Percentiles rank a stretch among this genome's conserved stretches.
phyloP scores from a whole-genome alignment of 805 yeast genomes.

The Yarrowia divulgata region DNA sequence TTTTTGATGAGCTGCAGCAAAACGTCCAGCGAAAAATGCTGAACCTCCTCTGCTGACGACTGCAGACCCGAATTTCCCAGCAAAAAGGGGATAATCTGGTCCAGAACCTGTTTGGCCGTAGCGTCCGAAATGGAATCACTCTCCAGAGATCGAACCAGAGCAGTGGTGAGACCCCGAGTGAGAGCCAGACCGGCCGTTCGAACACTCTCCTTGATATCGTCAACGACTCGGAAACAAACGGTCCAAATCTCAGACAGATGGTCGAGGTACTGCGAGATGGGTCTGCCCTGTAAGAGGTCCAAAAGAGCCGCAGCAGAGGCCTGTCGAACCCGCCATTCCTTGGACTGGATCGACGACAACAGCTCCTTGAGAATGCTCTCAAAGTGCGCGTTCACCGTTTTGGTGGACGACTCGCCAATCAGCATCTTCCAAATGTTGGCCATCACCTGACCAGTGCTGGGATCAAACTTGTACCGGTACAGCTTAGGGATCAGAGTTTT shows the following conservation, averaged over 20 bases:
- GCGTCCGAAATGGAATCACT: slow-evolving; percentile 54
- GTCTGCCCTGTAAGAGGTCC: slow-evolving; percentile 70
- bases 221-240: slow-evolving; percentile 87
- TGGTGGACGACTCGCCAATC: slow-evolving; percentile 62
- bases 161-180: slow-evolving; percentile 69
- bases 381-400: slow-evolving; percentile 61
- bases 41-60: slow-evolving; percentile 86
- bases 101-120: slow-evolving; percentile 56
- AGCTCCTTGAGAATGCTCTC: slow-evolving; percentile 69
- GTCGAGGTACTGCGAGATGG: slow-evolving; percentile 57
- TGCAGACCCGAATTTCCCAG: slow-evolving; percentile 79
- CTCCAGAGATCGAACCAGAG: slow-evolving; percentile 61
- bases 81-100: slow-evolving; percentile 75
- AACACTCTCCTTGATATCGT: slow-evolving; percentile 94
- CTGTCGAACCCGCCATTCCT: slow-evolving; percentile 94
- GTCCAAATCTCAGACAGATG: slow-evolving; percentile 71
- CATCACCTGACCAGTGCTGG: slow-evolving; percentile 84
- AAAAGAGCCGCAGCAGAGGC: slow-evolving; percentile 78
- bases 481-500: slow-evolving; percentile 77
- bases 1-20: slow-evolving; percentile 73
- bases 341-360: slow-evolving; percentile 70
- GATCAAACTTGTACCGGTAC: slow-evolving; percentile 85
- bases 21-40: slow-evolving; percentile 77
- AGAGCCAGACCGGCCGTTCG: slow-evolving; percentile 77
- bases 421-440: slow-evolving; percentile 83